Evolutionary conservation across 495 filamentous ascomycete genomes (phyloP).

Genomic region (Physcia stellaris): DNA sequence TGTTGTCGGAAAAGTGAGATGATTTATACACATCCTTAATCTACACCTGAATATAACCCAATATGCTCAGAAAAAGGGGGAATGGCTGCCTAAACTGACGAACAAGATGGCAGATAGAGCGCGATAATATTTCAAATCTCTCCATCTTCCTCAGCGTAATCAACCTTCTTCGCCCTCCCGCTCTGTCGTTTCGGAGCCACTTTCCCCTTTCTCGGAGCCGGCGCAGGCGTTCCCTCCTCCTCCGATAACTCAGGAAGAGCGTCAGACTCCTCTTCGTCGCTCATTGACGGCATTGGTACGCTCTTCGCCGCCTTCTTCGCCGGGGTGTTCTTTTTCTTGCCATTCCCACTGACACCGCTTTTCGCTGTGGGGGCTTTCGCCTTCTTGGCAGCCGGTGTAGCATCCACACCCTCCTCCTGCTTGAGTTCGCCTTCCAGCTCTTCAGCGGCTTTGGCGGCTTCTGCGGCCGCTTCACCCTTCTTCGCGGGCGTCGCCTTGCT

Average conservation of each 20-base stretch:
- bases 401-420: conserved; percentile 8
- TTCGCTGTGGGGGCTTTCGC: conserved; percentile 15
- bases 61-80: too few species aligned
- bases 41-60: too few species aligned
- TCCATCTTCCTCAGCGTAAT: too few species aligned
- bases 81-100: too few species aligned
- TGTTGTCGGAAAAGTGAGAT: too few species aligned
- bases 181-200: conserved; percentile 2
- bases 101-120: too few species aligned
- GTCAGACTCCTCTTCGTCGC: conserved; percentile 17
- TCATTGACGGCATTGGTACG: conserved; percentile 16
- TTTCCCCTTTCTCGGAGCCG: not conserved
- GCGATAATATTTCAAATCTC: too few species aligned
- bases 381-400: conserved; percentile 5
- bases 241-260: conserved; percentile 8
- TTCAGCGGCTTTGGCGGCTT: conserved; percentile 13
- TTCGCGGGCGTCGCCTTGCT: conserved; percentile 19
- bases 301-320: conserved; percentile 15
- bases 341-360: too few species aligned
- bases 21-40: too few species aligned
- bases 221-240: conserved; percentile 1
- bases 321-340: conserved; percentile 11
- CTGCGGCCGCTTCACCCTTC: conserved; percentile 18
- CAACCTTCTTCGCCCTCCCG: conserved; percentile 23
- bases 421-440: conserved; percentile 17